These are phyloP conservation scores for Neofusicoccum sp. DNA, from an alignment of 2,329 filamentous ascomycete genomes.

Conservation along the genomic window DNA sequence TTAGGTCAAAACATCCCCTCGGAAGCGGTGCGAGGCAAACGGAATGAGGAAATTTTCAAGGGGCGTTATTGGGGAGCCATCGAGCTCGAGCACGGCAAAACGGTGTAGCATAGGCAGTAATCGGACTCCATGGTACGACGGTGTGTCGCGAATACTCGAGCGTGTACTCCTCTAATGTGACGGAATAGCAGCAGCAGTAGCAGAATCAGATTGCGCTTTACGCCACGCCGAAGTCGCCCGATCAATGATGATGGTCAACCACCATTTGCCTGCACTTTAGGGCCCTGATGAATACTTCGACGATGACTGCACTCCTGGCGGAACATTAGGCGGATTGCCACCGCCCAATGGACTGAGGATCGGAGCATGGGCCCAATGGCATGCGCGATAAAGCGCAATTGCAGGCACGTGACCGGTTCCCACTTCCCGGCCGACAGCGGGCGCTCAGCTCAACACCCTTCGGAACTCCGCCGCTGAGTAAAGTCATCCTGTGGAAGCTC, in stretches of 20 bases:
- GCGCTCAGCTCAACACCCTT: conserved; percentile 13
- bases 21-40: neutral
- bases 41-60: neutral
- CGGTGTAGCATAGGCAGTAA: conserved; percentile 14
- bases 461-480: conserved; percentile 16
- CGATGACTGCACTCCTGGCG: neutral
- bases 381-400: conserved; percentile 3
- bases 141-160: neutral
- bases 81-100: neutral
- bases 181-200: too few relatives aligned
- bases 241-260: too few relatives aligned
- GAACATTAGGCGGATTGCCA: neutral
- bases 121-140: conserved; percentile 3
- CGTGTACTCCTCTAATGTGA: too few relatives aligned
- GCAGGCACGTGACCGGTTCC: conserved; percentile 11
- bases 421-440: neutral
- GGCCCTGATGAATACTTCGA: too few relatives aligned
- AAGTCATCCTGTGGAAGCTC: conserved; percentile 12
- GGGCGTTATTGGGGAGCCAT: conserved; percentile 10
- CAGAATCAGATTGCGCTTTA: too few relatives aligned
- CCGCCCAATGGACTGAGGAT: neutral
- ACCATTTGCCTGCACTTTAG: too few relatives aligned
- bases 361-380: neutral
- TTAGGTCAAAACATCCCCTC: neutral
- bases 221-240: too few relatives aligned